Conservation (phyloP, 2,329 filamentous ascomycete species). For the Didymosphaeria variabile region DNA sequence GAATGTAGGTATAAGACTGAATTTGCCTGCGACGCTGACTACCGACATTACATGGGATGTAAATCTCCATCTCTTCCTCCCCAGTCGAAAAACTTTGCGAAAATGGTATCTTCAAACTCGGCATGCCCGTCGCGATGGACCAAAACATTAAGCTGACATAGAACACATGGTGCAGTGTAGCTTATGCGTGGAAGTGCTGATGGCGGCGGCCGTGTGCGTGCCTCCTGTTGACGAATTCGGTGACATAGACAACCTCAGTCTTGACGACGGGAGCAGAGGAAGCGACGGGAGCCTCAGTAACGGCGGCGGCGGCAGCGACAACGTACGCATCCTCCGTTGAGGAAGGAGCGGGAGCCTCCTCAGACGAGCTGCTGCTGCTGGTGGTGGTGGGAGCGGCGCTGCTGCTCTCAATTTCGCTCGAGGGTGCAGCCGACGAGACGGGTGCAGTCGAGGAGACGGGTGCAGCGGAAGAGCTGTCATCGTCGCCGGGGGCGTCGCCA, state of each 20-base stretch:
- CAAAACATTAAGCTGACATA: slow-evolving; percentile 30
- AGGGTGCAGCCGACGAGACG: slow-evolving; percentile 16
- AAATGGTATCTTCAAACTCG: slow-evolving; percentile 40
- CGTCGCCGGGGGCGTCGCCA: slow-evolving; percentile 34
- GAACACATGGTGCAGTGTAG: slow-evolving; percentile 18
- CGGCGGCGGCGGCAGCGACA: slow-evolving; percentile 32
- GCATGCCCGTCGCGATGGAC: slow-evolving; percentile 25
- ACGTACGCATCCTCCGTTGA: slow-evolving; percentile 21
- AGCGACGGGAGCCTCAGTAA: slow-evolving; percentile 32
- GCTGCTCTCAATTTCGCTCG: slow-evolving; percentile 14
- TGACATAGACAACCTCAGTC: slow-evolving; percentile 44
- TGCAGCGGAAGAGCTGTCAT: slow-evolving; percentile 20
- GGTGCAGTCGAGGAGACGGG: slow-evolving; percentile 18
- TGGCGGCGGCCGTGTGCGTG: slow-evolving; percentile 44
- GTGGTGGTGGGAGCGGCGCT: slow-evolving; percentile 4
- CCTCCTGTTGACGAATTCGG: slow-evolving; percentile 45
- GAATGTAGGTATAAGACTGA: slow-evolving; percentile 35
- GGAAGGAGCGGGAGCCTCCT: slow-evolving; percentile 21
- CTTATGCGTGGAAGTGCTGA: slow-evolving; percentile 45
- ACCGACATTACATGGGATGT: slow-evolving; percentile 46
- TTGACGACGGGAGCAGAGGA: slow-evolving; percentile 34
- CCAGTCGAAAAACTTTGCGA: slow-evolving; percentile 38
- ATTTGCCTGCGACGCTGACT: slow-evolving; percentile 51
- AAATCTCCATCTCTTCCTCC: slow-evolving; percentile 32
- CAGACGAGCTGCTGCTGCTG: slow-evolving; percentile 1